Evolutionary conservation across 176 grass and related monocot genomes (phyloP).

Genomic region (Rhipidocladum racemiflorum): DNA sequence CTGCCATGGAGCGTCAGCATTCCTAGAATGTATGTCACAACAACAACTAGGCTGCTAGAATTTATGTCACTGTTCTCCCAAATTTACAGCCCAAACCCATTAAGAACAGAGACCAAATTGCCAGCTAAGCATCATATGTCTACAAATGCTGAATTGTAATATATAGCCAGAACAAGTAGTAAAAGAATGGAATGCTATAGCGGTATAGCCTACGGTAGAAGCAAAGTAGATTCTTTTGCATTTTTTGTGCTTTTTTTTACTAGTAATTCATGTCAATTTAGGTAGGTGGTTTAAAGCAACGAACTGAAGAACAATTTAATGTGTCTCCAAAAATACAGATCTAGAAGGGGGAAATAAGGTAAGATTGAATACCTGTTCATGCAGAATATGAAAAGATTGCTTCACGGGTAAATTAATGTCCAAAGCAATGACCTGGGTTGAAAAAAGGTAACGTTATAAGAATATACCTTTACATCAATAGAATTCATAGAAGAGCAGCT

Average conservation of each 20-base stretch:
- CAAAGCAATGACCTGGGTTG: slow-evolving; percentile 82
- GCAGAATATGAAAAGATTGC: slow-evolving; percentile 96
- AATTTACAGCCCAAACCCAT: not conserved
- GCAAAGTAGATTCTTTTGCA: not conserved
- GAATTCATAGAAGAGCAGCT: not conserved
- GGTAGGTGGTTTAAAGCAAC: not conserved
- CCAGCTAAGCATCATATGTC: not conserved
- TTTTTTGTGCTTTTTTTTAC: not conserved
- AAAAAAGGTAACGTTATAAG: slow-evolving; percentile 10
- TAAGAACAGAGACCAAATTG: not conserved
- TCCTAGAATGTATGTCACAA: not conserved
- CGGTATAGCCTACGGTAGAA: not conserved
- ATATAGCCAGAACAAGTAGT: not conserved
- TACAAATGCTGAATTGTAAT: not conserved
- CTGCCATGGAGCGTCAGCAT: not conserved
- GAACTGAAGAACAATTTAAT: not conserved
- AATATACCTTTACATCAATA: slow-evolving; percentile 3
- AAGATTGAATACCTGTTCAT: slow-evolving; percentile 83
- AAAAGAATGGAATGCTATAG: not conserved
- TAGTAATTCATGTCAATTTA: slow-evolving; percentile 4
- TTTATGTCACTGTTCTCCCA: not conserved
- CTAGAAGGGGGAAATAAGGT: not conserved
- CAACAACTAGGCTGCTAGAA: too few relatives aligned
- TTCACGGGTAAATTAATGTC: slow-evolving; percentile 98
- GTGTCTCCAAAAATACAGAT: not conserved